A percentile compares a stretch with the other conserved stretches of the same genome.
Evolutionary conservation across 306 rosid genomes (phyloP).

Genomic region (Amphicarpaea edgeworthii): DNA sequence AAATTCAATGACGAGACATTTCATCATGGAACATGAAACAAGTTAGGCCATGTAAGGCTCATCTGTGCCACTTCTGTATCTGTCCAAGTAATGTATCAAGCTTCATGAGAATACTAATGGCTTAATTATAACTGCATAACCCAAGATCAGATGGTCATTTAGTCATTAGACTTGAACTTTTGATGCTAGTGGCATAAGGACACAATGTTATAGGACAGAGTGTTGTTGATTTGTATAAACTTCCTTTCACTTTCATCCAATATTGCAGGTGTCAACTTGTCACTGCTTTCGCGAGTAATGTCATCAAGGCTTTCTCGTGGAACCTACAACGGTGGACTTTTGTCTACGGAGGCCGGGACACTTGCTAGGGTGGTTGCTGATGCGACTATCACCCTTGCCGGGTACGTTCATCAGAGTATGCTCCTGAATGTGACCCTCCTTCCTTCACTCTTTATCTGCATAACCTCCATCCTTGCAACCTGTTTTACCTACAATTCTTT

Average conservation of each 20-base stretch:
- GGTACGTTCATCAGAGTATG: slow-evolving; percentile 72
- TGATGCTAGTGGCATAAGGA: neutral
- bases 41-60: neutral
- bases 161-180: neutral
- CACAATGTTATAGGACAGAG: neutral
- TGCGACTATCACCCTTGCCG: slow-evolving; percentile 86
- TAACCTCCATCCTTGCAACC: slow-evolving; percentile 84
- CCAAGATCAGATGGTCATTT: neutral
- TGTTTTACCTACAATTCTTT: slow-evolving; percentile 91
- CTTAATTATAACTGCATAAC: neutral
- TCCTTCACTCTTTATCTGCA: slow-evolving; percentile 84
- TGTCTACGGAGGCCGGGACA: slow-evolving; percentile 97
- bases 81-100: neutral
- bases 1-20: slow-evolving; percentile 4
- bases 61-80: neutral
- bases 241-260: neutral
- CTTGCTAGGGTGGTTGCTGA: slow-evolving; percentile 95
- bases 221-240: neutral
- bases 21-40: slow-evolving; percentile 4
- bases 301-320: slow-evolving; percentile 98
- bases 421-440: slow-evolving; percentile 83
- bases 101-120: neutral
- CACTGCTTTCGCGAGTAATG: slow-evolving; percentile 96
- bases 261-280: slow-evolving; percentile 88
- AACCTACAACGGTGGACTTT: slow-evolving; percentile 88